phyloP scores from a whole-genome alignment of 2,329 filamentous ascomycete species.

The Ambrosiella xylebori region DNA sequence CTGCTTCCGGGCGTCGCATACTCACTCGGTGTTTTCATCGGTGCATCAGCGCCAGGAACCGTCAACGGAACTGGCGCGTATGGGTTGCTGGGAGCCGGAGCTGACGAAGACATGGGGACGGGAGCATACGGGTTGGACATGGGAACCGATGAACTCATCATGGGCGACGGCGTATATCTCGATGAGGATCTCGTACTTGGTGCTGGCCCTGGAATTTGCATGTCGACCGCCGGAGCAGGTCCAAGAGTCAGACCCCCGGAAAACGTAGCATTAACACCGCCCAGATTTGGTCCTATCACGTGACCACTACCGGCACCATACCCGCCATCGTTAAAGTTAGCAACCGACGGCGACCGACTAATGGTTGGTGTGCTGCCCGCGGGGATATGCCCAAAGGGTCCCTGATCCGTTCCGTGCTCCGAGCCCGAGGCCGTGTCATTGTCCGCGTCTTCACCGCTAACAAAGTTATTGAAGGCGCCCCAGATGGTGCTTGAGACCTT shows the following conservation, averaged over 20 bases:
- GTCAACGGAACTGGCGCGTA: conserved; percentile 2
- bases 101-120: conserved; percentile 11
- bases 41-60: not conserved
- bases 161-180: conserved; percentile 30
- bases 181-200: conserved; percentile 21
- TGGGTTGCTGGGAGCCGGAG: not conserved
- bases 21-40: conserved; percentile 1
- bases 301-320: not conserved
- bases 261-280: conserved; percentile 18
- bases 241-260: conserved; percentile 14
- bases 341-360: conserved; percentile 54
- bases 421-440: conserved; percentile 43
- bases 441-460: conserved; percentile 77
- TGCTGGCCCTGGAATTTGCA: not conserved
- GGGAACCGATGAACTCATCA: conserved; percentile 16
- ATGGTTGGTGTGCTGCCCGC: conserved; percentile 53
- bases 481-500: conserved; percentile 84
- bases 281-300: conserved; percentile 15
- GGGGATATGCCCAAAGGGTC: conserved; percentile 69
- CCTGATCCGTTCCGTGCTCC: conserved; percentile 41
- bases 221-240: conserved; percentile 18
- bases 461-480: conserved; percentile 91
- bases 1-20: conserved; percentile 3
- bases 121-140: conserved; percentile 18
- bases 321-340: conserved; percentile 45